Conservation (phyloP, 164 flowering plant genomes). For the Annona squamosa region DNA sequence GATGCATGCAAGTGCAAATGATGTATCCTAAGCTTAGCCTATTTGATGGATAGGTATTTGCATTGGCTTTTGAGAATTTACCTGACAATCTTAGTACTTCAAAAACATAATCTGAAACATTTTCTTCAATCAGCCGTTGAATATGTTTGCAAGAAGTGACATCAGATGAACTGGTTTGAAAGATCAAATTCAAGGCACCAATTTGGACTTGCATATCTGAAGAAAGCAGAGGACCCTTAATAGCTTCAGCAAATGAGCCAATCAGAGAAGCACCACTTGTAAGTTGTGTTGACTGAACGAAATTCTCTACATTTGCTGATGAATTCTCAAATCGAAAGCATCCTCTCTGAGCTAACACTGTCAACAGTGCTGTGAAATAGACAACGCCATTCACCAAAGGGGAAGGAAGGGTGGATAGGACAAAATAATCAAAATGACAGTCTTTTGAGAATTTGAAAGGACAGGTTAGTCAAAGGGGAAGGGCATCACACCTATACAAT, state of each 20-base stretch:
- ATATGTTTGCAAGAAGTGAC: constrained; percentile 25
- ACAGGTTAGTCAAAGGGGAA: not conserved
- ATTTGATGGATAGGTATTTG: not conserved
- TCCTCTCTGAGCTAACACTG: constrained; percentile 56
- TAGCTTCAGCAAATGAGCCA: constrained; percentile 74
- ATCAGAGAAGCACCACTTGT: constrained; percentile 28
- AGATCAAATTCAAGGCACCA: constrained; percentile 56
- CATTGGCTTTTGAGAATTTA: constrained; percentile 10
- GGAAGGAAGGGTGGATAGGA: not conserved
- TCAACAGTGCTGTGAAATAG: constrained; percentile 53
- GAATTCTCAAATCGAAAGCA: constrained; percentile 25
- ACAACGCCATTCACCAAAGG: not conserved
- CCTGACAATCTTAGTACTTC: constrained; percentile 88
- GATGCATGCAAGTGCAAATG: not conserved
- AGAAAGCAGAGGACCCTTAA: constrained; percentile 90
- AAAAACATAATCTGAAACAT: constrained; percentile 74
- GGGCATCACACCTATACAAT: constrained; percentile 62
- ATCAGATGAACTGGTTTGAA: constrained; percentile 49
- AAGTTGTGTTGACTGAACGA: constrained; percentile 33
- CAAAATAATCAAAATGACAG: not conserved
- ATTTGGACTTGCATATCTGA: constrained; percentile 73
- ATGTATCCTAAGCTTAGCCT: not conserved
- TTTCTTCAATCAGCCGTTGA: constrained; percentile 65
- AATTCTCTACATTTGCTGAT: constrained; percentile 35
- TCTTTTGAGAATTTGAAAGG: not conserved